Base-by-base conservation (phyloP, 495 filamentous ascomycete genomes). In the Cudoniella acicularis region DNA sequence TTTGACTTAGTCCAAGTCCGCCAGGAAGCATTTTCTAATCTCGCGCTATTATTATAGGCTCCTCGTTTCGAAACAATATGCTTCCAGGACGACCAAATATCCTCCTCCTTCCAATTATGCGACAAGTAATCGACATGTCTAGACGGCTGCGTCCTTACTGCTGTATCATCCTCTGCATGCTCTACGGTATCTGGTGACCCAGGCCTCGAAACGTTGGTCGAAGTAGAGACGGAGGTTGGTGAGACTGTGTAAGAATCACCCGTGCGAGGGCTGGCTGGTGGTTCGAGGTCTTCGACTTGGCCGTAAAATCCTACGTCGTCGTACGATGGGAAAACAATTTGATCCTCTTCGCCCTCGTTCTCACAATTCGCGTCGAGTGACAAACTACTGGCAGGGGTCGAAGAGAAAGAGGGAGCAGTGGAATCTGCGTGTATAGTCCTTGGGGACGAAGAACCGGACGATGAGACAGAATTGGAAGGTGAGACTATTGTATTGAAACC, bases 1-100 rank as follows among this genome's bases (percentile, higher is more conserved):
- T 96, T 96, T 18, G 87, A 77, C 68, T 97, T 97, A 67, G 90
- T 84, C 93, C 93, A 98, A 18, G 92, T 94, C 66, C 93, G 80
- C 93, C 93, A 98, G 1, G 93, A 96, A 2, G 93, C 94, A 75
- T 98, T 98, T 70, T 98, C 93, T 51, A 98, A 71, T 51, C 93
- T 79, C 16, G 87, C 83, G 22, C 87, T 79, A 67, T 98, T 91
- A 61, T 78, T 87, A 64, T 95, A 96, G 36, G 87, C 78, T 23
- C 83, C 84, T 67, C 85, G 82, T 60, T 88, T 88, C 11, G 85
- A 81, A 36, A 91, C 86, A 64, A 98, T 91, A 72, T 92, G 91
- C 60, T 90, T 85, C 93, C 93, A 98, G 3, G 93, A 97, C 11
- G 89, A 83, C 94, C 94, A 98, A 10, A 98, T 96, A 71, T 98